Evolutionary conservation across 345 rosid genomes (phyloP).

Genomic region (sweet orange (Citrus sinensis)): DVS_A1.0 CM039165.1:17947501-17948000

Average conservation of each 20-base stretch:
- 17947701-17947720: slow-evolving; percentile 23
- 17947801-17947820: slow-evolving; percentile 27
- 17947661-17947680: no score
- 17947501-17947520: no score
- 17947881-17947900: slow-evolving; percentile 18
- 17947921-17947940: neutral
- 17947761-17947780: slow-evolving; percentile 5
- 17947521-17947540: no score
- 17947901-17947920: slow-evolving; percentile 12
- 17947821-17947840: neutral
- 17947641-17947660: no score
- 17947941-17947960: neutral
- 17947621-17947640: no score
- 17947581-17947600: no score
- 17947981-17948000: slow-evolving; percentile 39
- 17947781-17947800: slow-evolving; percentile 22
- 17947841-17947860: slow-evolving; percentile 27
- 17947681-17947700: slow-evolving; percentile 1
- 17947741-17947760: slow-evolving; percentile 11
- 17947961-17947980: neutral
- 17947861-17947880: slow-evolving; percentile 32
- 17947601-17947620: no score
- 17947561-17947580: no score
- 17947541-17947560: no score
- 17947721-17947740: slow-evolving; percentile 9